Base-by-base conservation (phyloP, 495 filamentous ascomycete species). In the Penicillium longicatenatum region DNA sequence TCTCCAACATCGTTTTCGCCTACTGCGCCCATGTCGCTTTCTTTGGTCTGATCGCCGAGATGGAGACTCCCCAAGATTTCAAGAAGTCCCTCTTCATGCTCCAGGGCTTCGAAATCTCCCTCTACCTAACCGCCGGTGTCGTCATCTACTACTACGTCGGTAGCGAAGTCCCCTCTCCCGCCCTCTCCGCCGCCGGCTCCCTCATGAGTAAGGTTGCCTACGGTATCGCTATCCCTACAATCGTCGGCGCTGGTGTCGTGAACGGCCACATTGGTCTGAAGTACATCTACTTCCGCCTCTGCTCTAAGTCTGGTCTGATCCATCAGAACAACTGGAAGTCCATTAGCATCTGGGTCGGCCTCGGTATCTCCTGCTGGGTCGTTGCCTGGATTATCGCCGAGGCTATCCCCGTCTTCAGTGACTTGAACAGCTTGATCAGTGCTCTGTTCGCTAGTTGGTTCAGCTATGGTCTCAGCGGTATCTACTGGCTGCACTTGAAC, bases 101-200 rank as follows among this genome's bases (percentile, higher is more conserved):
- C 3, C 87, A 89, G 60, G 58, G 78, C 57, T 82, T 84, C 49
- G 87, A 90, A 63, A 88, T 86, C 33, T 60, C 74, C 57, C 81
- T 92, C 29, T 93, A 94, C 71, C 81, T 85, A 22, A 58, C 86
- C 35, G 83, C 86, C 3, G 85, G 84, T 12, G 78, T 85, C 3
- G 75, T 92, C 21, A 86, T 92, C 59, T 95, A 93, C 75, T 77
- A 72, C 69, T 95, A 84, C 65, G 84, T 86, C 30, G 91, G 91
- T 17, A 70, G 66, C 2, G 71, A 73, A 5, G 91, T 94, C 46
- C 60, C 75, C 9, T 86, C 86, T 0, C 91, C 91, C 0, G 89
- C 90, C 14, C 79, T 94, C 2, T 80, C 84, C 24, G 87, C 87
- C 0, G 86, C 88, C 4, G 81, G 84, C 3, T 75, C 76, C 1